Conservation (phyloP, 2,329 filamentous ascomycete species). For the Elsinoe perseae region DNA sequence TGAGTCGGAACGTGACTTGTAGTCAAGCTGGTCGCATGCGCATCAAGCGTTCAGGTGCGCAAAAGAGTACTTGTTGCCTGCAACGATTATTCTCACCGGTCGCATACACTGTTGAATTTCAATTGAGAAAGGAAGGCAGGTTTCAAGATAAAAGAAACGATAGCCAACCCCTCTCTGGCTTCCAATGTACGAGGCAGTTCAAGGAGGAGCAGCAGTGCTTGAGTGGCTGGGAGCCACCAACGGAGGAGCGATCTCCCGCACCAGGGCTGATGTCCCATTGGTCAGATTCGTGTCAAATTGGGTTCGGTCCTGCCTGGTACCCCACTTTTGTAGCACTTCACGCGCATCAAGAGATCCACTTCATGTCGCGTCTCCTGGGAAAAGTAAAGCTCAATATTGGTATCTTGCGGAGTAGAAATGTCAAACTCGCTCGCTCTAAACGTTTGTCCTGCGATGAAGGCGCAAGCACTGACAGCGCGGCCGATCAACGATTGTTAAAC, state of each 20-base stretch:
- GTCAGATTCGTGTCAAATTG: neutral
- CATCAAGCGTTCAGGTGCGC: constrained; percentile 11
- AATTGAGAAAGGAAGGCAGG: neutral
- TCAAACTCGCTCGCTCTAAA: neutral
- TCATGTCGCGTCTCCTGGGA: neutral
- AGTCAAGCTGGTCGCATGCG: constrained; percentile 2
- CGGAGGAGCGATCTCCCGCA: neutral
- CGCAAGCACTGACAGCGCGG: neutral
- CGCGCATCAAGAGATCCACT: constrained; percentile 10
- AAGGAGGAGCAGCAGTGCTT: neutral
- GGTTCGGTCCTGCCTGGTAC: neutral
- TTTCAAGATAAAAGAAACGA: constrained; percentile 10
- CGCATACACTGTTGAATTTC: neutral
- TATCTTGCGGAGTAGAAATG: constrained; percentile 7
- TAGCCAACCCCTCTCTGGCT: constrained; percentile 13
- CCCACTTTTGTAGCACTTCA: constrained; percentile 4
- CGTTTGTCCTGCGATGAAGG: neutral
- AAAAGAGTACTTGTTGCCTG: constrained; percentile 9
- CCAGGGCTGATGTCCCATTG: neutral
- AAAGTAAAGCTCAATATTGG: constrained; percentile 9
- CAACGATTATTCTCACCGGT: constrained; percentile 7
- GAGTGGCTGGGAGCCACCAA: constrained; percentile 1
- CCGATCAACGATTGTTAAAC: neutral
- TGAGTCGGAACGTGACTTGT: constrained; percentile 10
- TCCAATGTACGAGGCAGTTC: neutral